Percentiles rank a stretch among this genome's conserved stretches.
phyloP scores from a whole-genome alignment of 768 basidiomycete genomes.

The Dioszegia crocea region DNA sequence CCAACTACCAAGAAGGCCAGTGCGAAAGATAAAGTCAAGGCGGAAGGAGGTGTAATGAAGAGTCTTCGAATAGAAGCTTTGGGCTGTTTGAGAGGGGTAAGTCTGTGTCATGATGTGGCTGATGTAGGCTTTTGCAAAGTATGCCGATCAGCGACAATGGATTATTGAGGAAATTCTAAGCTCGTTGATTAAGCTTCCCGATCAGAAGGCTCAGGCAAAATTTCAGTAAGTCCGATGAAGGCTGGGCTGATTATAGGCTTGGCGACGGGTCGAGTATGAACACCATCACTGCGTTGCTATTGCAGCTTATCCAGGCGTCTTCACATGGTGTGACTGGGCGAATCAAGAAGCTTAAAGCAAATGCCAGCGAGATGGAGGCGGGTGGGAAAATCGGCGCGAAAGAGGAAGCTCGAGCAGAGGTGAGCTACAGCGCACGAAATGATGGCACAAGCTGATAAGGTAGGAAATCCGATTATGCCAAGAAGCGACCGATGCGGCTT shows the following conservation, averaged over 20 bases:
- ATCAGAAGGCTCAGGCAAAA: conserved; percentile 81
- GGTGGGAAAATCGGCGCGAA: conserved; percentile 35
- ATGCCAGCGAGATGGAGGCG: conserved; percentile 59
- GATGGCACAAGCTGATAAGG: conserved; percentile 51
- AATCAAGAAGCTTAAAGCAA: conserved; percentile 20
- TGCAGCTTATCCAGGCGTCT: conserved; percentile 95
- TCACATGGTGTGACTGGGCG: conserved; percentile 68
- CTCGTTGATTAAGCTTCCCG: conserved; percentile 82
- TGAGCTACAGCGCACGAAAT: neutral
- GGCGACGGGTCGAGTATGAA: conserved; percentile 87
- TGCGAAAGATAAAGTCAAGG: conserved; percentile 47
- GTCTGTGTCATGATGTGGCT: conserved; percentile 37
- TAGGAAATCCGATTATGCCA: conserved; percentile 43
- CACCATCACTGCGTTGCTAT: conserved; percentile 83
- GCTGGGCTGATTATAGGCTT: conserved; percentile 56
- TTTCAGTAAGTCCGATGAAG: conserved; percentile 61
- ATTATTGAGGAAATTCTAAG: conserved; percentile 95
- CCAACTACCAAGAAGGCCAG: neutral
- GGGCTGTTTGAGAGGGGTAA: conserved; percentile 75
- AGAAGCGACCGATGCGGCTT: conserved; percentile 57
- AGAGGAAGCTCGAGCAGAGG: conserved; percentile 2
- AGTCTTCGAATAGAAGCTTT: conserved; percentile 75
- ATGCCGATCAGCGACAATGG: conserved; percentile 81
- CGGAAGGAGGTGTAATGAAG: conserved; percentile 68
- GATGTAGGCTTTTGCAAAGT: conserved; percentile 77